Evolutionary conservation across 495 filamentous ascomycete species (phyloP).

Genomic region (Penicillium ucsense): DNA sequence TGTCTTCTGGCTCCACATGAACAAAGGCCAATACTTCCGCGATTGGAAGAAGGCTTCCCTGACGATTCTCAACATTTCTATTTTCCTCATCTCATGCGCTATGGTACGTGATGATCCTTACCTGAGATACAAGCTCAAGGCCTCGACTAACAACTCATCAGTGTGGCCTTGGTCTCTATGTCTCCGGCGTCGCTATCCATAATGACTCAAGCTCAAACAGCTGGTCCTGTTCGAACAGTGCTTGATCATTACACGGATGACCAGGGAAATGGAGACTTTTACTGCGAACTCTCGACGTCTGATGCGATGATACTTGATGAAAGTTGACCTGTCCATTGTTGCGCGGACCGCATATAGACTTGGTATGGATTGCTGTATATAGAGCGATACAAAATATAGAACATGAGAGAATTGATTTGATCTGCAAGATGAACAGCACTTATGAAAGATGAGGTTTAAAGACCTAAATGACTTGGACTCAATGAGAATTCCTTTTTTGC

Average conservation of each 20-base stretch:
- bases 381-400: too few species aligned
- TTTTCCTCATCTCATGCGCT: conserved; percentile 23
- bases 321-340: too few species aligned
- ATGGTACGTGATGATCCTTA: conserved; percentile 20
- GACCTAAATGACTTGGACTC: too few species aligned
- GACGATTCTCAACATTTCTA: conserved; percentile 23
- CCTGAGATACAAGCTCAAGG: not conserved
- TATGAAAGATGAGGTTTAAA: too few species aligned
- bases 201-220: conserved; percentile 14
- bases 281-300: too few species aligned
- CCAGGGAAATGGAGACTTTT: too few species aligned
- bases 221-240: conserved; percentile 33
- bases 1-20: conserved; percentile 35
- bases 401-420: too few species aligned
- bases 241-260: conserved; percentile 1
- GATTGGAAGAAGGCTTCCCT: conserved; percentile 20
- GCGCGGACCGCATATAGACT: too few species aligned
- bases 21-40: conserved; percentile 23
- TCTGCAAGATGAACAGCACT: too few species aligned
- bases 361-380: too few species aligned
- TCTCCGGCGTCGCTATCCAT: conserved; percentile 29
- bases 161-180: conserved; percentile 33
- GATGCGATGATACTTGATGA: too few species aligned
- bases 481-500: too few species aligned
- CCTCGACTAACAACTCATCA: conserved; percentile 6